Conservation (phyloP, 1,284 basidiomycete species). For the Microbotryum lychnidis-dioicae region DNA sequence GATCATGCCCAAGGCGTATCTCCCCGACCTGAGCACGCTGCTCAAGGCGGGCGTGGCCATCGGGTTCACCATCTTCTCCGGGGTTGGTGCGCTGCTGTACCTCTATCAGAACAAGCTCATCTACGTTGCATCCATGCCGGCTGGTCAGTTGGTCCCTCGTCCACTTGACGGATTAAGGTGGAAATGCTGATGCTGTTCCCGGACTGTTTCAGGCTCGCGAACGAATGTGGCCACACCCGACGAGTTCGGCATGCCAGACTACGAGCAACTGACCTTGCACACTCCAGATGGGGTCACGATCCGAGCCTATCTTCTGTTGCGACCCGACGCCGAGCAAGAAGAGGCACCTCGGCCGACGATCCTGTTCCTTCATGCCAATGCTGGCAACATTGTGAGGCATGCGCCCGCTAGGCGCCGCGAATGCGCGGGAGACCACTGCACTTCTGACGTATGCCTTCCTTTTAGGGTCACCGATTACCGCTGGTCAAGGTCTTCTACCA, state of each 20-base stretch:
- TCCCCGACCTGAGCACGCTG: slow-evolving; percentile 3
- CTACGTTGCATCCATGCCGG: slow-evolving; percentile 76
- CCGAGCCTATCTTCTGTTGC: slow-evolving; percentile 54
- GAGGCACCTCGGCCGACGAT: slow-evolving; percentile 56
- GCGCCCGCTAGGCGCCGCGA: background rate
- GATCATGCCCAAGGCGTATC: background rate
- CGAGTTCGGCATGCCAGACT: slow-evolving; percentile 56
- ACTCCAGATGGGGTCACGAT: slow-evolving; percentile 56
- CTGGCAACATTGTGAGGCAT: slow-evolving; percentile 50
- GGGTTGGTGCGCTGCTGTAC: slow-evolving; percentile 15
- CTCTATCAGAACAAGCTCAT: slow-evolving; percentile 74
- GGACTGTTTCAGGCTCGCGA: slow-evolving; percentile 55
- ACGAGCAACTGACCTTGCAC: slow-evolving; percentile 61
- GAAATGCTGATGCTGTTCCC: background rate
- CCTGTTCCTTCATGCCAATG: slow-evolving; percentile 87
- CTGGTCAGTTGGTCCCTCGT: background rate
- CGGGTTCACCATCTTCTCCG: slow-evolving; percentile 2
- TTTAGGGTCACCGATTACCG: slow-evolving; percentile 67
- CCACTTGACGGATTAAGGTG: background rate
- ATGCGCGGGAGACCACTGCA: background rate
- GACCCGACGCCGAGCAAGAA: slow-evolving; percentile 24
- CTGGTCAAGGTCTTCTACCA: slow-evolving; percentile 76
- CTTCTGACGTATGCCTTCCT: background rate
- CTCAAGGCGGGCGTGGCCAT: slow-evolving; percentile 10
- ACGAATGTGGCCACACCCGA: slow-evolving; percentile 65